Percentiles rank a stretch among this genome's conserved stretches.
Evolutionary conservation across 768 basidiomycete genomes (phyloP).

Genomic region (Boletus reticulatus): DNA sequence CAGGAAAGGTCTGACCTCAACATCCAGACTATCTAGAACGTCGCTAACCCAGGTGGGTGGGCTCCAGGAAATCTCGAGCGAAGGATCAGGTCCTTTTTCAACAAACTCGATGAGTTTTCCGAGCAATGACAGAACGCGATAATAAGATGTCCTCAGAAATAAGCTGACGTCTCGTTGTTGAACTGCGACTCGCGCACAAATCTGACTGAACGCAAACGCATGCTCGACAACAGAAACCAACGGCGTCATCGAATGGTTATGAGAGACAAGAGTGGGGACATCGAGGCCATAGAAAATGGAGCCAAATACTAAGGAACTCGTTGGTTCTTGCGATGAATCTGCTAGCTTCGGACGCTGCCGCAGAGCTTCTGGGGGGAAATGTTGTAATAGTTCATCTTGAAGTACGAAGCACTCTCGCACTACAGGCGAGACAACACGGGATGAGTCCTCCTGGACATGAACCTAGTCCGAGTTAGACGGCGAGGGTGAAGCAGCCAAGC

Average conservation of each 20-base stretch:
- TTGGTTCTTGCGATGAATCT: constrained; percentile 33
- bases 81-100: constrained; percentile 28
- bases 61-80: constrained; percentile 48
- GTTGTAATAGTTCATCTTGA: constrained; percentile 50
- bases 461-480: constrained; percentile 26
- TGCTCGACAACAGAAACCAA: constrained; percentile 59
- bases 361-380: constrained; percentile 50
- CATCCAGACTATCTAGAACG: constrained; percentile 52
- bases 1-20: constrained; percentile 43
- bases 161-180: constrained; percentile 31
- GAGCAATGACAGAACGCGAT: constrained; percentile 51
- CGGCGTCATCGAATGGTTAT: constrained; percentile 38
- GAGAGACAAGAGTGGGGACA: constrained; percentile 26
- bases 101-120: constrained; percentile 47
- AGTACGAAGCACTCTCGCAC: constrained; percentile 47
- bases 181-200: constrained; percentile 41
- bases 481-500: neutral
- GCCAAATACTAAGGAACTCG: constrained; percentile 53
- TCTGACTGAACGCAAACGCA: constrained; percentile 44
- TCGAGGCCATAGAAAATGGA: constrained; percentile 59
- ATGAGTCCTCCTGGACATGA: constrained; percentile 36
- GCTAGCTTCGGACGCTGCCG: constrained; percentile 49
- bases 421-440: constrained; percentile 33
- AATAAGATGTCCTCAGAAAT: constrained; percentile 48
- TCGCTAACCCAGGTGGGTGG: constrained; percentile 60